Percentiles rank a stretch among this genome's conserved stretches.
phyloP scores from a whole-genome alignment of 495 filamentous ascomycete genomes.

The Aspergillus campestris region DNA sequence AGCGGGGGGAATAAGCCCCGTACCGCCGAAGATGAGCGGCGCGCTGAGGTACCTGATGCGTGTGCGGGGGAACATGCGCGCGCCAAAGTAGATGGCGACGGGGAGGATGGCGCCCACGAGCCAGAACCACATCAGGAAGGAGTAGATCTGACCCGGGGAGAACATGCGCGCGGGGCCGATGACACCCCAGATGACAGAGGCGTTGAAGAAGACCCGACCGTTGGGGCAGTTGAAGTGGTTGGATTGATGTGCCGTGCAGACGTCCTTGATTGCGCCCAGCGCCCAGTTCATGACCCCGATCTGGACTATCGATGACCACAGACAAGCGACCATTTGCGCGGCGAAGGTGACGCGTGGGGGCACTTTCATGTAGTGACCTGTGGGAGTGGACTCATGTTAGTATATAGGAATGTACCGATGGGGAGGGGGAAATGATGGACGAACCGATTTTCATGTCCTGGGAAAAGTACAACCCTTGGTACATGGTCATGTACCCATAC shows the following conservation, averaged over 20 bases:
- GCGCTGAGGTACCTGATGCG: conserved; percentile 36
- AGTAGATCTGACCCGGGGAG: conserved; percentile 40
- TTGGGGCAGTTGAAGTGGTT: conserved; percentile 53
- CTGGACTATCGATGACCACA: conserved; percentile 53
- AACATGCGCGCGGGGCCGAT: conserved; percentile 47
- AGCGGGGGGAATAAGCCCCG: conserved; percentile 40
- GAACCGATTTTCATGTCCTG: conserved; percentile 43
- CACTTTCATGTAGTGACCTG: conserved; percentile 60
- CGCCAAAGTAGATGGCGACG: conserved; percentile 36
- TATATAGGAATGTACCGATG: background rate
- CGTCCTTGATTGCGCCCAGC: conserved; percentile 42
- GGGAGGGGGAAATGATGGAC: background rate
- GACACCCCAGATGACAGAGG: conserved; percentile 47
- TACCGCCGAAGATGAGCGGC: conserved; percentile 41
- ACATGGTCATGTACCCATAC: conserved; percentile 50
- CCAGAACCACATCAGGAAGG: conserved; percentile 41
- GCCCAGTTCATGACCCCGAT: conserved; percentile 54
- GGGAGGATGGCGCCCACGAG: conserved; percentile 41
- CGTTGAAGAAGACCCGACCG: conserved; percentile 53
- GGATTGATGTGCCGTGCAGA: conserved; percentile 42
- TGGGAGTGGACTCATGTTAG: background rate
- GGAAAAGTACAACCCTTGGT: conserved; percentile 45
- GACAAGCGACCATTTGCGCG: conserved; percentile 45
- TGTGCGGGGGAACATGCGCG: conserved; percentile 34
- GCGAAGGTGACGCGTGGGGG: conserved; percentile 51